phyloP scores from a whole-genome alignment of 495 filamentous ascomycete genomes.

The Durotheca rogersii region DNA sequence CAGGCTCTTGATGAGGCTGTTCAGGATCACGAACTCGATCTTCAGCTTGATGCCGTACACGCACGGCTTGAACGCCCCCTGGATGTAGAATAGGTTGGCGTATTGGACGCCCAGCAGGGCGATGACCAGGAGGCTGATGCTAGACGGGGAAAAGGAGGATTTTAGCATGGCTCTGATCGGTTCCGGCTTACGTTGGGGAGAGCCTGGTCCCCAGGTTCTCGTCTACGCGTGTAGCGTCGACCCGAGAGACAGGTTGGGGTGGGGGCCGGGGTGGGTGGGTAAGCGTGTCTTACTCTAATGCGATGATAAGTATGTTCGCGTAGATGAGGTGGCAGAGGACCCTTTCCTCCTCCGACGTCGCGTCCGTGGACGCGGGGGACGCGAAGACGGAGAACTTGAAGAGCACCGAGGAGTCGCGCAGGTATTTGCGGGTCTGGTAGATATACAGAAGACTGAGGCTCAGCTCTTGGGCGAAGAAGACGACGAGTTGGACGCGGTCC shows the following conservation, averaged over 20 bases:
- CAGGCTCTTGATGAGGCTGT: conserved; percentile 34
- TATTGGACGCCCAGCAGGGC: conserved; percentile 49
- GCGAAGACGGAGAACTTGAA: conserved; percentile 39
- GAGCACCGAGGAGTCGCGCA: conserved; percentile 30
- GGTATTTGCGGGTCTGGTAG: conserved; percentile 37
- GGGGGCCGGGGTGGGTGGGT: no score
- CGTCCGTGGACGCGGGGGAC: conserved; percentile 25
- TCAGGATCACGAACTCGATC: conserved; percentile 53
- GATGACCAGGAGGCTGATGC: conserved; percentile 6
- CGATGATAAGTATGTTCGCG: conserved; percentile 52
- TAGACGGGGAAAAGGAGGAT: no score
- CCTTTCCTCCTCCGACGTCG: conserved; percentile 16
- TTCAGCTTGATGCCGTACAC: conserved; percentile 56
- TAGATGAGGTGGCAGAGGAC: conserved; percentile 47
- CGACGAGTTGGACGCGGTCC: conserved; percentile 39
- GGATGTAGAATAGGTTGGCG: conserved; percentile 46
- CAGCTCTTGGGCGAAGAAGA: conserved; percentile 46
- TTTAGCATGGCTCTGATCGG: no score
- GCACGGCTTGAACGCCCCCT: conserved; percentile 51
- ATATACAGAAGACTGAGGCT: conserved; percentile 42
- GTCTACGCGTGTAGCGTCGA: no score
- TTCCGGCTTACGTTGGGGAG: no score
- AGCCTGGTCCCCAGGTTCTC: no score
- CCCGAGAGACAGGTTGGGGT: no score
- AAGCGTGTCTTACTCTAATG: conserved; percentile 51